Conservation (phyloP, 2,329 filamentous ascomycete genomes). For the Gremmenia infestans region DNA sequence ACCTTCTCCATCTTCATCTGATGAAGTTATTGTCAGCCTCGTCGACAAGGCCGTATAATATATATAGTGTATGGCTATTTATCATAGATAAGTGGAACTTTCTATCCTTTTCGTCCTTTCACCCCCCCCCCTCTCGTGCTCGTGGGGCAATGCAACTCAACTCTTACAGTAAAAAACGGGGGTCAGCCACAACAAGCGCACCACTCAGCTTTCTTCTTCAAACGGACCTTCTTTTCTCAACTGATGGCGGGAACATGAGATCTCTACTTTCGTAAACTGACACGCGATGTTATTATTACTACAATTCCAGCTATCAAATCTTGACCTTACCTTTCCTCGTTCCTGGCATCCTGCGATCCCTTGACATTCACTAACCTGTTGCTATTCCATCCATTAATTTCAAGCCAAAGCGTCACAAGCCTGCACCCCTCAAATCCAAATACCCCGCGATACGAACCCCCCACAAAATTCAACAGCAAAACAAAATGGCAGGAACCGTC, state of each 20-base stretch:
- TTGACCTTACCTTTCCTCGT: not conserved
- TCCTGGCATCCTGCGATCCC: not conserved
- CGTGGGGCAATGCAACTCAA: not conserved
- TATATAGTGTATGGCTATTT: not conserved
- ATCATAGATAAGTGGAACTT: not conserved
- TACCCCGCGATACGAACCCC: constrained; percentile 14
- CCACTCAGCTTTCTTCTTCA: constrained; percentile 5
- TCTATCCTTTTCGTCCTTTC: not conserved
- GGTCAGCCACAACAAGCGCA: constrained; percentile 2
- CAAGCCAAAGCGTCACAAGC: not conserved
- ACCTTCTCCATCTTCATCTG: not conserved
- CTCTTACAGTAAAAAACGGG: not conserved
- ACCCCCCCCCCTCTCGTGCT: not conserved
- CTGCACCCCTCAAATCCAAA: not conserved
- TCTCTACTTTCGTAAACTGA: too few species aligned
- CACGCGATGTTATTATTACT: not conserved
- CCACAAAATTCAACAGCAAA: constrained; percentile 5
- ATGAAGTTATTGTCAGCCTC: constrained; percentile 9
- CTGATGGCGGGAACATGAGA: not conserved
- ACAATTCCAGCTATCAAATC: not conserved
- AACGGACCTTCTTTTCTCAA: not conserved
- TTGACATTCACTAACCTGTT: not conserved
- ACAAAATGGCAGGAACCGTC: constrained; percentile 53
- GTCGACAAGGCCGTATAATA: constrained; percentile 1
- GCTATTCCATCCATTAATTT: not conserved